These are phyloP conservation scores for Blastomyces gilchristii DNA, from an alignment of 2,329 filamentous ascomycete genomes.

Conservation along the genomic window DNA sequence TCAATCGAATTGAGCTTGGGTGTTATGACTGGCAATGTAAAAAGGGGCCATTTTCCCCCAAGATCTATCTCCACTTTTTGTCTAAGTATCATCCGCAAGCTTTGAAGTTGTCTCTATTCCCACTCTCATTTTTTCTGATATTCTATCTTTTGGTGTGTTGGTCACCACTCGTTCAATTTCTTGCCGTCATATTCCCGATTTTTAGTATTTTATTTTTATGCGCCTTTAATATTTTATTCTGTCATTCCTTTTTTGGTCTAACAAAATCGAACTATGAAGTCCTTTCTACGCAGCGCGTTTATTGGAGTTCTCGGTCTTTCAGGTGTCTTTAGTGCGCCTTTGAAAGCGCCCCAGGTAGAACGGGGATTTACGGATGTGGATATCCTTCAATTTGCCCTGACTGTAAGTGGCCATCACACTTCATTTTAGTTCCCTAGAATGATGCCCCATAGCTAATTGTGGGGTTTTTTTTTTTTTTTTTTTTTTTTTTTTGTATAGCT, in stretches of 20 bases:
- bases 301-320: slow-evolving; percentile 11
- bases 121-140: slow-evolving; percentile 11
- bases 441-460: neutral
- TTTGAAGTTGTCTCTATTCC: slow-evolving; percentile 8
- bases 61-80: slow-evolving; percentile 1
- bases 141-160: slow-evolving; percentile 15
- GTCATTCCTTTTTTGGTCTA: slow-evolving; percentile 9
- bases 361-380: slow-evolving; percentile 11
- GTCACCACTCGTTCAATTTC: slow-evolving; percentile 14
- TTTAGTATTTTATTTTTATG: slow-evolving; percentile 5
- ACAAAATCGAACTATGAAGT: slow-evolving; percentile 13
- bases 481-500: slow-evolving; percentile 22
- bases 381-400: slow-evolving; percentile 17
- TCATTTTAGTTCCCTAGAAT: neutral
- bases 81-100: slow-evolving; percentile 5
- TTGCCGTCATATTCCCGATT: slow-evolving; percentile 2
- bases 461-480: neutral
- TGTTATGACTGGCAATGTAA: neutral
- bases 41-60: neutral
- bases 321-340: slow-evolving; percentile 9
- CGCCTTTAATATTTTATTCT: slow-evolving; percentile 11
- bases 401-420: slow-evolving; percentile 8
- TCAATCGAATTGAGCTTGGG: neutral
- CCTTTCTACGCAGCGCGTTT: slow-evolving; percentile 10
- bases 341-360: slow-evolving; percentile 8